A percentile compares a stretch with the other conserved stretches of the same genome.
These are phyloP conservation scores for Carpinus viminea DNA, from an alignment of 306 rosid genomes.

Conservation along the genomic window DNA sequence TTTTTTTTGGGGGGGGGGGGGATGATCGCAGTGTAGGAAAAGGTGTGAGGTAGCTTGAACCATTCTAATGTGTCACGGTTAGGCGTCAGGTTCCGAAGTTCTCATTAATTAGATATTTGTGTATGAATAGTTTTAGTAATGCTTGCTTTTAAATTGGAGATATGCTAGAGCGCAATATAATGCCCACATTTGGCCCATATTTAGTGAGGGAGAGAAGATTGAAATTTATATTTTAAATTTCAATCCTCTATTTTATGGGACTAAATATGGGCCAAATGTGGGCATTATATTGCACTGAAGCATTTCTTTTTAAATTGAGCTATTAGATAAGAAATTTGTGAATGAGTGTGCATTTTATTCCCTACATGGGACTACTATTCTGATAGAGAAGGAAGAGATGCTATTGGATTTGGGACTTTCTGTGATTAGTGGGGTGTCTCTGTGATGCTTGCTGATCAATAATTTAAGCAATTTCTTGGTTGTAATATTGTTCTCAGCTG, in stretches of 20 bases:
- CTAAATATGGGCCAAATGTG: too few relatives aligned
- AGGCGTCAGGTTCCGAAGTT: neutral
- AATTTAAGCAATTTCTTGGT: neutral
- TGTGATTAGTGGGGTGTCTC: neutral
- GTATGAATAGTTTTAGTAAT: neutral
- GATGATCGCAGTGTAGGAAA: neutral
- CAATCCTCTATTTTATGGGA: too few relatives aligned
- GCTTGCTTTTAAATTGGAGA: neutral
- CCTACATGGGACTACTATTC: constrained; percentile 1
- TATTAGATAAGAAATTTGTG: neutral
- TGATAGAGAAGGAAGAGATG: neutral
- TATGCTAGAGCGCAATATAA: too few relatives aligned
- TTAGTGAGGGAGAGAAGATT: too few relatives aligned
- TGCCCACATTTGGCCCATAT: too few relatives aligned
- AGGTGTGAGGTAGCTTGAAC: constrained; percentile 5
- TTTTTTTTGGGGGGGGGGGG: constrained; percentile 2
- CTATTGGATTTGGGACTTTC: neutral
- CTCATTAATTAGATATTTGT: neutral
- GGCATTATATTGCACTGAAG: too few relatives aligned
- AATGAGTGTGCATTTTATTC: neutral
- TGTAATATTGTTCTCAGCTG: constrained; percentile 5
- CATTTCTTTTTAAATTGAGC: neutral
- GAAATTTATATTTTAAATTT: too few relatives aligned
- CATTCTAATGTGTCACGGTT: constrained; percentile 3
- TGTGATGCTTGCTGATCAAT: neutral